Evolutionary conservation across 441 rosid species (phyloP).

Genomic region (Adansonia rubrostipa): DNA sequence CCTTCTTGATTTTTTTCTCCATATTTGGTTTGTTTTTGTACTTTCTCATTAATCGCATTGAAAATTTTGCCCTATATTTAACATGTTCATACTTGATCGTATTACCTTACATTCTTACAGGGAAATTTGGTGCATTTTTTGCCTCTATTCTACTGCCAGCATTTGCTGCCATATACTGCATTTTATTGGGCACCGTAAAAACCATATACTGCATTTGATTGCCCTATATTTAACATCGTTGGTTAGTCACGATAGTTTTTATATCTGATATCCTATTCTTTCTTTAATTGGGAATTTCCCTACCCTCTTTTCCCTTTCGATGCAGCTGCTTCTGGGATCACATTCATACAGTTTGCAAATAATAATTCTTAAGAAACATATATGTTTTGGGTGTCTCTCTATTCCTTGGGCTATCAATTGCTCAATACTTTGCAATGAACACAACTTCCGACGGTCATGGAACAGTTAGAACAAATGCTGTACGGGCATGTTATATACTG

Average conservation of each 20-base stretch:
- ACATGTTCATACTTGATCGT: neutral
- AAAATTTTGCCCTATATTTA: neutral
- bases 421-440: constrained; percentile 69
- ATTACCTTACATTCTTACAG: constrained; percentile 41
- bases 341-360: constrained; percentile 83
- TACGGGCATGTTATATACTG: constrained; percentile 72
- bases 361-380: constrained; percentile 85
- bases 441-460: constrained; percentile 63
- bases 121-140: constrained; percentile 95
- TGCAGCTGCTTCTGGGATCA: constrained; percentile 82
- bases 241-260: constrained; percentile 43
- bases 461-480: constrained; percentile 72
- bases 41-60: neutral
- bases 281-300: neutral
- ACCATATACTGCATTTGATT: constrained; percentile 83
- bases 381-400: constrained; percentile 80
- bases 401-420: constrained; percentile 82
- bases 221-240: constrained; percentile 89
- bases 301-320: neutral
- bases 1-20: constrained; percentile 94
- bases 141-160: constrained; percentile 94
- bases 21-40: constrained; percentile 69
- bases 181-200: constrained; percentile 83
- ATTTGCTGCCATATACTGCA: constrained; percentile 89
- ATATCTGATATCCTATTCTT: constrained; percentile 10